Base-by-base conservation (phyloP, 768 basidiomycete genomes). In the Tulasnella sp. region DNA sequence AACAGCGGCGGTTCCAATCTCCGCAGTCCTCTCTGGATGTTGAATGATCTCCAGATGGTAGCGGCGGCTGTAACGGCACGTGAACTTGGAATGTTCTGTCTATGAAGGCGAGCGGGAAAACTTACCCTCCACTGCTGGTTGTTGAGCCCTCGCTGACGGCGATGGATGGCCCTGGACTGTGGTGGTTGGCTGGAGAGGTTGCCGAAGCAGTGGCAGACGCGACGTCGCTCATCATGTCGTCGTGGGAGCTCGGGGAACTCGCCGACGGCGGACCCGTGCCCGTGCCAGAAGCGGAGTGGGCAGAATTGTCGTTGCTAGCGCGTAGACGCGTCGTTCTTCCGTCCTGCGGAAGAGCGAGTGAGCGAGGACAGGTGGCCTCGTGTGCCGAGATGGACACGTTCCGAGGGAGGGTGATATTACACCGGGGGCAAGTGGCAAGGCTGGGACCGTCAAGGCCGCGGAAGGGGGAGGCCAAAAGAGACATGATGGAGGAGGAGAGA, bases 31-130 rank as follows among this genome's bases (percentile, higher is more conserved):
- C 61, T 78, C 75, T 8, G 91, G 91, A 59, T 92, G 83, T 64
- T 96, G 91, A 25, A 91, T 77, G 59, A 93, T 80, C 66, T 86
- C 82, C 15, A 96, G 81, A 46, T 83, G 78, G 67, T 92, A 94
- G 0, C 79, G 62, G 58, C 69, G 42, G 42, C 46, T 45, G 29
- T 17, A n/a, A n/a, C n/a, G n/a, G n/a, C n/a, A 12, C 19, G 37
- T 39, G 12, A 12, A 12, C 19, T 39, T 39, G 37, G 19, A 19
- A 12, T 39, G 37, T 19, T 39, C 37, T 39, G 12, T 39, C 12
- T 12, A 39, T 39, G 37, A n/a, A n/a, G n/a, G n/a, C n/a, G n/a
- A n/a, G n/a, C n/a, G n/a, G n/a, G n/a, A n/a, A n/a, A n/a, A n/a
- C n/a, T n/a, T n/a, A n/a, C n/a, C n/a, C 45, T 43, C 55, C 55